Base-by-base conservation (phyloP, 1,139 yeast genomes). In the Magnusiomyces tetraspermus region DNA sequence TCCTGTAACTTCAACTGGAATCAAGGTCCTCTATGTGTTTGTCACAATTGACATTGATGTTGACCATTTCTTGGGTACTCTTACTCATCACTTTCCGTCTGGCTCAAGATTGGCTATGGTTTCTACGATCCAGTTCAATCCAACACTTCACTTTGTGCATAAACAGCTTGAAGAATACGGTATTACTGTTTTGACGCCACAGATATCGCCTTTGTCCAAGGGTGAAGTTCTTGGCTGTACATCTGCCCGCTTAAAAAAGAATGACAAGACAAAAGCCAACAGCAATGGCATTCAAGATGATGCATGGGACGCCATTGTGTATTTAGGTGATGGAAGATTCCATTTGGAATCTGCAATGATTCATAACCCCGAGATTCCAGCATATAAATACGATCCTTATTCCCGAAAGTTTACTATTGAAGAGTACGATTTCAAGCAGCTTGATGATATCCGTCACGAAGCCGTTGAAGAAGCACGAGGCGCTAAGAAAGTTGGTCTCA, bases 181-280 rank as follows among this genome's bases (percentile, higher is more conserved):
- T 2, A 60, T 71, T 28, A 55, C 54, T 2, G 75, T 87, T 4
- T 76, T 81, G 2, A 86, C 97, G 1, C 97, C 98, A 0, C 99
- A 92, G 66, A 85, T 88, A 11, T 79, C 80, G 74, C 99, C 99
- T 0, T 71, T 92, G 15, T 89, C 97, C 1, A 89, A 87, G 62
- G 98, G 98, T 50, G 99, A 92, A 67, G 96, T 94, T 0, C 73
- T 92, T 26, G 99, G 99, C 0, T 92, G 99, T 67, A 92, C 98
- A 0, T 87, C 97, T 0, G 95, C 96, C 21, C 72, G 87, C 56
- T 70, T 92, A 13, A 49, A 49, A 21, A 42, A 48, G 38, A 24
- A 28, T n/a, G 31, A 26, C 26, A 46, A 42, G 22, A 47, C 22
- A 30, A 38, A 5, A 30, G 33, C 31, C 3, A 8, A 8, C 13